Percentiles rank a stretch among this genome's conserved stretches.
Evolutionary conservation across 805 yeast genomes (phyloP).

Genomic region (Myxozyma udenii): DNA sequence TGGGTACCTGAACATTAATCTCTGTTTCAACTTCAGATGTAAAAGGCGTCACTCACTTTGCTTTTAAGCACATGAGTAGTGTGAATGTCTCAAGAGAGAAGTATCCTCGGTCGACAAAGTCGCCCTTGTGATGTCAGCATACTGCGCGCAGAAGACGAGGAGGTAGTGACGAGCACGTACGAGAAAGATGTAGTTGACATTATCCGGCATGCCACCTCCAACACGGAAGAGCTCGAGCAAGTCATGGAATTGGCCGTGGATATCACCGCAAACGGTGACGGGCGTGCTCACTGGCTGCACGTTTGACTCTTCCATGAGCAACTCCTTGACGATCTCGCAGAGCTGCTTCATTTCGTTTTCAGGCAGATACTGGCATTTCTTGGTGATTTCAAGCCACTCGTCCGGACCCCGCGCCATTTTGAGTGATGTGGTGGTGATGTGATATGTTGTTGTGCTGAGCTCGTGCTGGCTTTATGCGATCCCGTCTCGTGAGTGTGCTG

Average conservation of each 20-base stretch:
- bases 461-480: no score
- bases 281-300: constrained; percentile 92
- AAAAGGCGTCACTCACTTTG: constrained; percentile 43
- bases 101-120: constrained; percentile 97
- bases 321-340: constrained; percentile 91
- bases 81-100: constrained; percentile 93
- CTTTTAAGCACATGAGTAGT: constrained; percentile 86
- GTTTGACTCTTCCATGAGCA: constrained; percentile 92
- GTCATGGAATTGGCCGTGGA: constrained; percentile 97
- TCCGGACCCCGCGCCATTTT: constrained; percentile 66
- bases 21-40: not conserved
- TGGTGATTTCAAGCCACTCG: constrained; percentile 91
- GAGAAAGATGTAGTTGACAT: constrained; percentile 75
- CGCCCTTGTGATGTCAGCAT: constrained; percentile 50
- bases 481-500: no score
- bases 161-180: constrained; percentile 5
- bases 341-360: constrained; percentile 95
- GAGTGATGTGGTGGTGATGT: no score
- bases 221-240: constrained; percentile 83
- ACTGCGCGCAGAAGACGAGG: not conserved
- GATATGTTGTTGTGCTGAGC: no score
- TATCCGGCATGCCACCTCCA: constrained; percentile 87
- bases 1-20: constrained; percentile 50
- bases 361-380: constrained; percentile 80
- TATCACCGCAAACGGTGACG: constrained; percentile 92